Base-by-base conservation (phyloP, 495 filamentous ascomycete species). In the Penicillium angulare region DNA sequence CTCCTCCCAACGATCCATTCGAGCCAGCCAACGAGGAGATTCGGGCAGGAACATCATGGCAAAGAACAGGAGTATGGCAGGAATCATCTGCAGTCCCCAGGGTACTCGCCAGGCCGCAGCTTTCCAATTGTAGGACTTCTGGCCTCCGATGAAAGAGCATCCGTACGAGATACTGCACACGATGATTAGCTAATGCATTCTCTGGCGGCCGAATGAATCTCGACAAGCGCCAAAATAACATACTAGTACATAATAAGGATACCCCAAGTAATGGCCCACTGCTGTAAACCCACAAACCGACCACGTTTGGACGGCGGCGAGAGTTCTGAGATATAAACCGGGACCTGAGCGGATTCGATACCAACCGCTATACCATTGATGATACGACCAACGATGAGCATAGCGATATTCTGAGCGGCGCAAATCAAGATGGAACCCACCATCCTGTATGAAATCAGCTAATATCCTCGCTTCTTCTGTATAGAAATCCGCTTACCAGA, bases 231-330 rank as follows among this genome's bases (percentile, higher is more conserved):
- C n/a, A 3, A n/a, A 21, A 27, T 41, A 16, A 53, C 50, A 24
- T 48, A 53, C 50, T 76, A 76, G 75, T 85, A 90, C 87, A 91
- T 89, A 63, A 90, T 89, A 50, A 90, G 52, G 53, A 90, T 89
- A 62, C 88, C 88, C 84, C 85, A 88, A 45, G 84, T 88, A 53
- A 90, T 88, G 34, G 87, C 82, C 86, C 86, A 88, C 68, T 89
- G 87, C 55, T 90, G 84, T 50, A 82, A 72, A 27, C 85, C 83
- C 23, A 89, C 81, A 13, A 92, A 74, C 27, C 85, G 77, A 22
- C 88, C 87, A 59, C 88, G 81, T 67, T 83, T 84, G 31, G 77
- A 75, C 3, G 86, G 86, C 6, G 81, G 84, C 5, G 87, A 79
- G 50, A 91, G 59, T 59, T 91, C 88, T 17, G 85, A 81, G 45